Evolutionary conservation across 495 filamentous ascomycete genomes (phyloP).

Genomic region (Penicillium maclennaniae): DNA sequence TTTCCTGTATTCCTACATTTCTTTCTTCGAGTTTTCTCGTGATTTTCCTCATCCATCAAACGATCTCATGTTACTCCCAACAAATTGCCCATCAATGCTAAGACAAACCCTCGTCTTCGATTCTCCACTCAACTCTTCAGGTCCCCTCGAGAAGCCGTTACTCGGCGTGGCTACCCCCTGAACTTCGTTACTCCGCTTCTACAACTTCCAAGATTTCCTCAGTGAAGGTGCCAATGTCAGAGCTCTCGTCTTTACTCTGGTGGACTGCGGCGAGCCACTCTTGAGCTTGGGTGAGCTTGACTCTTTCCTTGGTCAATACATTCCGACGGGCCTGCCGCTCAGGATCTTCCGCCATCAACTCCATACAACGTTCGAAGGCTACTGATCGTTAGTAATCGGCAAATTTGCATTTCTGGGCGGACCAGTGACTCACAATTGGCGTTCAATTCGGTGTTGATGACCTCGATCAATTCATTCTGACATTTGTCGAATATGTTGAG

Average conservation of each 20-base stretch:
- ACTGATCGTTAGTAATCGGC: background rate
- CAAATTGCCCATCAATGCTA: background rate
- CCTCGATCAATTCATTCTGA: conserved; percentile 29
- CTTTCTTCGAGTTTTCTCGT: background rate
- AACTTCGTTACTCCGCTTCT: background rate
- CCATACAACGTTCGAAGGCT: conserved; percentile 17
- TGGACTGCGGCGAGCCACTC: conserved; percentile 32
- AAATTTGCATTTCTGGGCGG: background rate
- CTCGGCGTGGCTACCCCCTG: background rate
- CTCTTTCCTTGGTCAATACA: conserved; percentile 37
- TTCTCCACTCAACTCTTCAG: background rate
- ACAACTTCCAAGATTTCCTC: background rate
- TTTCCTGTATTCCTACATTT: background rate
- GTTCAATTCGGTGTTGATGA: conserved; percentile 32
- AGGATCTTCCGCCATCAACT: conserved; percentile 47
- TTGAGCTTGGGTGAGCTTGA: conserved; percentile 44
- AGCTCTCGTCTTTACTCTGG: conserved; percentile 11
- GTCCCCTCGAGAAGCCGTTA: background rate
- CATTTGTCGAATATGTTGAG: conserved; percentile 45
- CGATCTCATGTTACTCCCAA: too few species aligned
- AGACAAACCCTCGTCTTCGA: background rate
- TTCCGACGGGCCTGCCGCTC: conserved; percentile 38
- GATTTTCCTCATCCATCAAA: too few species aligned
- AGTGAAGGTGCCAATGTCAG: conserved; percentile 10
- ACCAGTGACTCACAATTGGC: conserved; percentile 31